These are phyloP conservation scores for Saccharomycopsis hybrid DNA, from an alignment of 1,139 yeast species.

Conservation along the genomic window DNA sequence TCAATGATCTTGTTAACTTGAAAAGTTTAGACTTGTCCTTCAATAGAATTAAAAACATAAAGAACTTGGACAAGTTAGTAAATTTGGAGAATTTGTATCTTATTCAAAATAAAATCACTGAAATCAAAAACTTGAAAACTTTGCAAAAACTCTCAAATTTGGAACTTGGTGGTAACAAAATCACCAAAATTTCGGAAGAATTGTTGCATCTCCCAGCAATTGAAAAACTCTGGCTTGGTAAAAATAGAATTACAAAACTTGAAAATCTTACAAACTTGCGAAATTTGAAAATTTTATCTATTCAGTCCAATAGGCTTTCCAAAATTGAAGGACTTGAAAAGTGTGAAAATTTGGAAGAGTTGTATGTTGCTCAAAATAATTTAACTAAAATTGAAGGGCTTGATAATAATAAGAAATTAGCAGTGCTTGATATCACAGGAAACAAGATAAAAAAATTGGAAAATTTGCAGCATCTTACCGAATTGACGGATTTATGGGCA, in stretches of 20 bases:
- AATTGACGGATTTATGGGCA: slow-evolving; percentile 91
- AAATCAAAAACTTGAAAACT: slow-evolving; percentile 59
- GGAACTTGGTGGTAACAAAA: slow-evolving; percentile 89
- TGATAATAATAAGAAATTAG: slow-evolving; percentile 60
- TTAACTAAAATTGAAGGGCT: slow-evolving; percentile 70
- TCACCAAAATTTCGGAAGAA: slow-evolving; percentile 51
- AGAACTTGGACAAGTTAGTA: slow-evolving; percentile 61
- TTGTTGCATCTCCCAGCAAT: slow-evolving; percentile 48
- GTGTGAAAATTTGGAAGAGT: slow-evolving; percentile 68
- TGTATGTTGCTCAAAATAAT: slow-evolving; percentile 85
- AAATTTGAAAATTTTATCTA: slow-evolving; percentile 71
- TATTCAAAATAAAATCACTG: slow-evolving; percentile 81
- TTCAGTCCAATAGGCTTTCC: slow-evolving; percentile 78
- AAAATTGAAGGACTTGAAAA: slow-evolving; percentile 78
- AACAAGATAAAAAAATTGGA: slow-evolving; percentile 60
- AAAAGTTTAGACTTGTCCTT: slow-evolving; percentile 75
- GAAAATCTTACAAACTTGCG: slow-evolving; percentile 56
- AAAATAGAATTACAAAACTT: slow-evolving; percentile 65
- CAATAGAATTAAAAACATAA: slow-evolving; percentile 82
- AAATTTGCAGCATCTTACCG: slow-evolving; percentile 54
- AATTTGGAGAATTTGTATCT: slow-evolving; percentile 66
- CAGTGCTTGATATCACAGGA: slow-evolving; percentile 74
- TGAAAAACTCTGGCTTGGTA: slow-evolving; percentile 88
- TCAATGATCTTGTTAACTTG: slow-evolving; percentile 54
- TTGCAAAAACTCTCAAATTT: slow-evolving; percentile 58